Base-by-base conservation (phyloP, 768 basidiomycete genomes). In the Phylloporus sp. region DNA sequence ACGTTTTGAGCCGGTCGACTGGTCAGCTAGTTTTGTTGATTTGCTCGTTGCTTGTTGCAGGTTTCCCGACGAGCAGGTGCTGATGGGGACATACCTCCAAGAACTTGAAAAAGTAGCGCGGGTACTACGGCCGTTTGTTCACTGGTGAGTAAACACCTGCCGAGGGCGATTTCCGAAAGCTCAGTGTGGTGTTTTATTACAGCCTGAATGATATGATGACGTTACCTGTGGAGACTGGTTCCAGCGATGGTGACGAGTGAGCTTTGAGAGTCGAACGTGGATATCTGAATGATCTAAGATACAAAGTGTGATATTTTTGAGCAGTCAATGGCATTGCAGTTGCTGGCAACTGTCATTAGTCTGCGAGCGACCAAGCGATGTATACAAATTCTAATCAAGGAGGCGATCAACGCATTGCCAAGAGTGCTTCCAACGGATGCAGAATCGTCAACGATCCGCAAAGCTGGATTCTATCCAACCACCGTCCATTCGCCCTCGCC, bases 131-230 rank as follows among this genome's bases (percentile, higher is more conserved):
- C 92, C 91, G 0, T 82, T 96, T 46, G 86, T 93, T 3, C 86
- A 88, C 58, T 84, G 82, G 88, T 86, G 49, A 52, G 78, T 63
- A 2, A 2, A 4, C 22, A 9, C 14, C 23, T 14, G 45, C 48
- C 45, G 32, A 27, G 32, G 37, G 22, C 17, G 15, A 29, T 20
- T 36, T 26, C 11, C 17, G 28, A 33, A 23, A 10, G 22, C 45
- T 42, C 31, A 46, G 33, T 14, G 32, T 14, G 11, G 34, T 53
- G n/a, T 49, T 39, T 27, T 29, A 20, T 34, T 10, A 43, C 31
- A 87, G 86, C 56, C 58, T 88, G 46, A 87, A 88, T 52, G 83
- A 85, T 55, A 72, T 86, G 75, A 79, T 86, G 73, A 83, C 81
- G 2, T 57, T 84, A 9, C 68, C 68, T 26, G 66, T 64, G 28